Conservation (phyloP, 495 filamentous ascomycete species). For the Endocarpon pusillum region DNA sequence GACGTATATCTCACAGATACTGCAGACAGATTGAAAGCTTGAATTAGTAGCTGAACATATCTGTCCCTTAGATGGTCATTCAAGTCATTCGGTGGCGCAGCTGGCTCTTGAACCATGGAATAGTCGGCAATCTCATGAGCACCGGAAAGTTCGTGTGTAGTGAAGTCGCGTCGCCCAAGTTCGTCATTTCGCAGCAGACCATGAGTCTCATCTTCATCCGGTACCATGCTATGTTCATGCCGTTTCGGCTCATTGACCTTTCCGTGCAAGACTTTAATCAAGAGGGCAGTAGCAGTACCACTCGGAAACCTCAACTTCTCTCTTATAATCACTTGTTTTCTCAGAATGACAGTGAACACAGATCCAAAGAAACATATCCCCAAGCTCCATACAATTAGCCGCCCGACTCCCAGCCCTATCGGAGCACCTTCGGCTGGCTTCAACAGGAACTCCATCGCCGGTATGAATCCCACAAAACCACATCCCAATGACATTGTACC, state of each 20-base stretch:
- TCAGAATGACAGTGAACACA: slow-evolving; percentile 77
- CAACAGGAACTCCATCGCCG: slow-evolving; percentile 77
- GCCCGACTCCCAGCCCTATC: slow-evolving; percentile 49
- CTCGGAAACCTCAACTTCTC: slow-evolving; percentile 89
- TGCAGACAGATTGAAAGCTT: too few species aligned
- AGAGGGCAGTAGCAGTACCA: slow-evolving; percentile 84
- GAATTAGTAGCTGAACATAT: slow-evolving; percentile 7
- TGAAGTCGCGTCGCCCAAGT: too few species aligned
- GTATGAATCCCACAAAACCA: slow-evolving; percentile 87
- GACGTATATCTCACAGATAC: slow-evolving; percentile 32
- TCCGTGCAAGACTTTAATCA: slow-evolving; percentile 80
- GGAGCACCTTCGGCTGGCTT: slow-evolving; percentile 46
- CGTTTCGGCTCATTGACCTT: slow-evolving; percentile 11
- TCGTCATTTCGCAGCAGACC: not conserved
- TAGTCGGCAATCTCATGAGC: too few species aligned
- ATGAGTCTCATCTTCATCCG: slow-evolving; percentile 6
- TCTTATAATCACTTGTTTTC: slow-evolving; percentile 77
- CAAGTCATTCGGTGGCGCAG: too few species aligned
- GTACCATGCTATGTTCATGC: slow-evolving; percentile 1
- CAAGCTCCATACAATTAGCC: slow-evolving; percentile 73
- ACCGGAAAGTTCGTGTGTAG: too few species aligned
- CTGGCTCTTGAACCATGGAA: too few species aligned
- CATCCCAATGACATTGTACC: slow-evolving; percentile 95
- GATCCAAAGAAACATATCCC: slow-evolving; percentile 92
- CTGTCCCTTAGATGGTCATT: not conserved